Evolutionary conservation across 148 eudicot species (phyloP), one percentile per base, ranked within the genome.

Genomic region (Vaccinium vitisidaea): DNA sequence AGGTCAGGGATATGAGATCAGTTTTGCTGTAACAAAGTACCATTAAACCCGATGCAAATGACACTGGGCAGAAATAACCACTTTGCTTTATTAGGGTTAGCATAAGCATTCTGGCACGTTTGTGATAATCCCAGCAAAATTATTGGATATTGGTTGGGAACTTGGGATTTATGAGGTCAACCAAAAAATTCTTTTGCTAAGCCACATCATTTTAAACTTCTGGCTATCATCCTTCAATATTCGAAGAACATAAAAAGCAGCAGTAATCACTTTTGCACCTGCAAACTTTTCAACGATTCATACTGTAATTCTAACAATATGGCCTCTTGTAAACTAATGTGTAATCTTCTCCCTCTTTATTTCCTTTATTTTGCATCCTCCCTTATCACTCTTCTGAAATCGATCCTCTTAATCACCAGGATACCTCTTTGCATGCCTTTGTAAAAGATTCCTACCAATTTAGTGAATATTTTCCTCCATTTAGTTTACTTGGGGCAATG

Each of bases 1-100:
- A 79, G 15, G 27, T 67, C 32, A 46, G 71, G 16, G 52, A 77
- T 16, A 23, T 53, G 30, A 87, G 36, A 81, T 82, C 79, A 73
- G 36, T 75, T 49, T 23, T 58, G 15, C 15, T 3, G 8, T 10
- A 53, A 49, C 65, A 52, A 86, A 49, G 15, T 27, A 55, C 48
- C 48, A 75, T 75, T 16, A 73, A 75, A 80, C 43, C 59, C 7
- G 48, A 77, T 69, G 52, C 16, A 52, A 25, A 81, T 53, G 46
- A 27, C 67, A 52, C 43, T 54, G 80, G 73, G 50, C 69, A 75
- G 2, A 25, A 48, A 63, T 7, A 52, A 61, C 1, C 36, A 32
- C 18, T n/a, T 80, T 3, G 9, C 14, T 39, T 19, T 46, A 43
- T 11, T 2, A 10, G 1, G 49, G 21, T 75, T 3, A 48, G 54